Evolutionary conservation across 164 flowering plant genomes (phyloP), one percentile per base, ranked within the genome.

Genomic region (Vitis labrusca): DNA sequence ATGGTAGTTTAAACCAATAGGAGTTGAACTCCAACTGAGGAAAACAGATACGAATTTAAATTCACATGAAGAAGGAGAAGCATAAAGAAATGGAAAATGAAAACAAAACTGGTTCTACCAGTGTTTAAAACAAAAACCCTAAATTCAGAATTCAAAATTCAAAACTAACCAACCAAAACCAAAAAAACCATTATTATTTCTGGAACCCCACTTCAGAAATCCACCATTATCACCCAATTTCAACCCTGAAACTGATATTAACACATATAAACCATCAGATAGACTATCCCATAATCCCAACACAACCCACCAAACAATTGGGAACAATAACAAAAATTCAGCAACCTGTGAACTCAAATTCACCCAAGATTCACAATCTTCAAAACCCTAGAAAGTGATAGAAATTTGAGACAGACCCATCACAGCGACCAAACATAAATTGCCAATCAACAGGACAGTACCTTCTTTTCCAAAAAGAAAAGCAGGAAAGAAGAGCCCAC

Each of bases 401-500:
- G 44, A 37, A 37, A 37, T 3, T 37, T 37, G 44, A 37, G 44
- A 37, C 27, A 37, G 44, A 37, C 44, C 44, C 0, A 37, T 37
- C 5, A 37, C 44, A 37, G 44, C 5, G 7, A 37, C 44, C 44
- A 37, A 37, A 3, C 44, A 37, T 37, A 37, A 37, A 37, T 37
- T 37, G 44, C 44, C 44, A 37, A 63, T 63, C 17, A 50, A 29
- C 51, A 44, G n/a, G 69, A 49, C 50, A 66, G 67, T 61, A 48
- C 68, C 64, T 59, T 81, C 85, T 86, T 86, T 85, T 78, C 54
- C 61, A 66, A 52, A 10, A 47, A 54, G 13, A 73, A 75, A 81
- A 73, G 82, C 64, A 74, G 48, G 37, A 71, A 62, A 63, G 12
- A 37, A 37, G 87, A 78, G 88, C 88, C 88, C 88, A 80, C 85